Conservation (phyloP, 345 rosid genomes). For the Salix exigua region DNA sequence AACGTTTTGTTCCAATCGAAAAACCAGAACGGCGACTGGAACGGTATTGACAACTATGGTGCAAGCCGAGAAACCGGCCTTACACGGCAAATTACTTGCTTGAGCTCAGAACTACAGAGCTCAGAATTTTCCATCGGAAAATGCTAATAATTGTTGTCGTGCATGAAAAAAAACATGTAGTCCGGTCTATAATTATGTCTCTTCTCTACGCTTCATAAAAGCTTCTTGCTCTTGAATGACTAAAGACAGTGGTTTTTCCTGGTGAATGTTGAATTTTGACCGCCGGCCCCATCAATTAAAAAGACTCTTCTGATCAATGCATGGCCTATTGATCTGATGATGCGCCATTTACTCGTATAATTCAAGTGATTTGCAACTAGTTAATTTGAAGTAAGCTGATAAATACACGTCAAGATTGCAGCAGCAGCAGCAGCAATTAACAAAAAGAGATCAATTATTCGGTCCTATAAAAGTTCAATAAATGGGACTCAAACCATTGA, state of each 20-base stretch:
- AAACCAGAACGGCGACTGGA: too few species aligned
- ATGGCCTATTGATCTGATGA: not conserved
- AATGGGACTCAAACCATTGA: not conserved
- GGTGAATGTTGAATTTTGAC: constrained; percentile 25
- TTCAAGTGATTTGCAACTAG: too few species aligned
- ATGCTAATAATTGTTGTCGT: constrained; percentile 28
- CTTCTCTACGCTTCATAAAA: constrained; percentile 14
- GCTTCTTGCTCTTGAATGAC: constrained; percentile 20
- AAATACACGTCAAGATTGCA: not conserved
- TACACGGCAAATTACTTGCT: constrained; percentile 8
- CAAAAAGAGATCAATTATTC: constrained; percentile 11
- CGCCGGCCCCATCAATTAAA: not conserved
- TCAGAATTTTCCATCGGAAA: not conserved
- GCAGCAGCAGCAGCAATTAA: not conserved
- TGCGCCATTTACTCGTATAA: not conserved
- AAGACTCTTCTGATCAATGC: constrained; percentile 5
- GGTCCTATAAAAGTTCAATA: not conserved
- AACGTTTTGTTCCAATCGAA: too few species aligned
- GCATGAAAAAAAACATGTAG: constrained; percentile 31
- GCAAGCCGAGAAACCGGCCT: constrained; percentile 4
- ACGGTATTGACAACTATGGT: too few species aligned
- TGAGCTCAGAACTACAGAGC: not conserved
- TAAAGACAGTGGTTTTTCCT: constrained; percentile 11
- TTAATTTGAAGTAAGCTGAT: not conserved
- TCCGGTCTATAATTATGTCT: constrained; percentile 38